phyloP scores from a whole-genome alignment of 169 alveolate species.

The Plasmodium reichenowi region DNA sequence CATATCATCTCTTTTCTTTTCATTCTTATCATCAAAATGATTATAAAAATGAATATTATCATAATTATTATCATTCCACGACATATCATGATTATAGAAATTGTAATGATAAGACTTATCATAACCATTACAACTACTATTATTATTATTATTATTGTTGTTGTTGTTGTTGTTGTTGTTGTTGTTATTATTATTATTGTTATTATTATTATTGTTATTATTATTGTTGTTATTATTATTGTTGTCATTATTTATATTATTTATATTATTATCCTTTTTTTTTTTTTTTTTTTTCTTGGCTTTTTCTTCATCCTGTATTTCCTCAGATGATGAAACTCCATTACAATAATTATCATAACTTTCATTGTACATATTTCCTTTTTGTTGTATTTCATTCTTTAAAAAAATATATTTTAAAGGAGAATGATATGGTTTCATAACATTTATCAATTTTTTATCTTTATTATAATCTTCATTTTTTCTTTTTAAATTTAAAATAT shows the following conservation, averaged over 20 bases:
- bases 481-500: slow-evolving; percentile 36
- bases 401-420: slow-evolving; percentile 69
- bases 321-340: background rate
- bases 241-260: background rate
- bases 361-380: background rate
- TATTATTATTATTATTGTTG: background rate
- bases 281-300: background rate
- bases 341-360: background rate
- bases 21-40: background rate
- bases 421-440: slow-evolving; percentile 75
- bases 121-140: background rate
- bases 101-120: background rate
- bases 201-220: background rate
- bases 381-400: slow-evolving; percentile 50
- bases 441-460: slow-evolving; percentile 50
- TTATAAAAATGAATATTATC: background rate
- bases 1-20: slow-evolving; percentile 56
- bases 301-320: background rate
- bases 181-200: background rate
- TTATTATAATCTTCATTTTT: slow-evolving; percentile 32
- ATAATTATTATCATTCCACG: background rate
- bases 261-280: background rate
- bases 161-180: background rate
- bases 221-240: background rate
- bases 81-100: background rate